Evolutionary conservation across 257 asterid species (phyloP).

Genomic region (Thymus quinquecostatus): DNA sequence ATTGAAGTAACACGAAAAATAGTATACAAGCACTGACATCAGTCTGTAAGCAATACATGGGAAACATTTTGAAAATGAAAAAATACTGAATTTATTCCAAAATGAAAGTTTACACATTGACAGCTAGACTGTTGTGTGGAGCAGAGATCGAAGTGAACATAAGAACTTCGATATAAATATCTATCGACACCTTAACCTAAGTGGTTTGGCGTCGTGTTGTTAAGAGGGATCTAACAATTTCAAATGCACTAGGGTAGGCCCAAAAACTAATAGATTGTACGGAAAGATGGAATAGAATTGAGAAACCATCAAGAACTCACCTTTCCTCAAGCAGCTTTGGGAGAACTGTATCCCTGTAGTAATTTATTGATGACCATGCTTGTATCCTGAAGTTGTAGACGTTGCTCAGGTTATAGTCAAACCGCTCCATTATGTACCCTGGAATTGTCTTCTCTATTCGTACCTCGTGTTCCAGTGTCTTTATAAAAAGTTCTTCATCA

Average conservation of each 20-base stretch:
- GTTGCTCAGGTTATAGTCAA: slow-evolving; percentile 81
- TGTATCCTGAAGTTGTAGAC: slow-evolving; percentile 91
- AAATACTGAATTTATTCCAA: not conserved
- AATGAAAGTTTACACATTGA: not conserved
- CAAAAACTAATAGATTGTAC: not conserved
- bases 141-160: slow-evolving; percentile 2
- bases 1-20: not conserved
- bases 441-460: slow-evolving; percentile 72
- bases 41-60: not conserved
- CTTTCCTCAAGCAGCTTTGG: slow-evolving; percentile 94
- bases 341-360: slow-evolving; percentile 75
- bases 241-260: slow-evolving; percentile 4
- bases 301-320: slow-evolving; percentile 54
- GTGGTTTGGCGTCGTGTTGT: not conserved
- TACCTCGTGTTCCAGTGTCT: slow-evolving; percentile 73
- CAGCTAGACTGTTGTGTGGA: not conserved
- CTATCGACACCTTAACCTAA: not conserved
- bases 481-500: slow-evolving; percentile 78
- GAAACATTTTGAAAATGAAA: not conserved
- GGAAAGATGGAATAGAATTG: slow-evolving; percentile 19
- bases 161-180: not conserved
- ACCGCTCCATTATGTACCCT: slow-evolving; percentile 81
- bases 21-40: not conserved
- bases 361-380: slow-evolving; percentile 87
- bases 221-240: slow-evolving; percentile 8